Conservation (phyloP, 1,139 yeast genomes). For the Geotrichum fermentans region DNA sequence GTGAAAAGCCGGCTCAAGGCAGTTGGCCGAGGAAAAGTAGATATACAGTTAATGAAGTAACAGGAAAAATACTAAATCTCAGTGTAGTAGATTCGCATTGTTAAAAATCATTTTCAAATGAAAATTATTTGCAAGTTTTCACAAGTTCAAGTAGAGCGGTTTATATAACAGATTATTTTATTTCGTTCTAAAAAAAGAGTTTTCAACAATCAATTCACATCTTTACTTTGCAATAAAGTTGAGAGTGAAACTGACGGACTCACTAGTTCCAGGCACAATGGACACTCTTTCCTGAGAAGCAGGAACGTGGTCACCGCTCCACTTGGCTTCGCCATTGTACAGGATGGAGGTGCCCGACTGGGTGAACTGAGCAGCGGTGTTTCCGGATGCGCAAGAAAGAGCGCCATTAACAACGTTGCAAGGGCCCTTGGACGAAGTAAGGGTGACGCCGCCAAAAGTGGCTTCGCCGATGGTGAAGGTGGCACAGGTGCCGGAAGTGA, state of each 20-base stretch:
- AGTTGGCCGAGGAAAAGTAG: no score
- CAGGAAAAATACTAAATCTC: no score
- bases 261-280: slow-evolving; percentile 47
- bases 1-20: no score
- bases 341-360: slow-evolving; percentile 38
- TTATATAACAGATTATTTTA: no score
- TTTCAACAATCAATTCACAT: neutral
- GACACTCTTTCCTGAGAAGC: slow-evolving; percentile 49
- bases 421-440: slow-evolving; percentile 63
- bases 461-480: slow-evolving; percentile 52
- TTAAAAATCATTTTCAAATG: no score
- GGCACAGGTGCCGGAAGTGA: slow-evolving; percentile 79
- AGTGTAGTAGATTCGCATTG: no score
- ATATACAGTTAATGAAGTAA: no score
- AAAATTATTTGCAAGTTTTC: no score
- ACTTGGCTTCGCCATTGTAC: slow-evolving; percentile 58
- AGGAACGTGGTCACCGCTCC: slow-evolving; percentile 59
- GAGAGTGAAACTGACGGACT: slow-evolving; percentile 42
- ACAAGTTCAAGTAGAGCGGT: no score
- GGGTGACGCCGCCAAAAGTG: slow-evolving; percentile 62
- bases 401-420: slow-evolving; percentile 53
- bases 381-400: slow-evolving; percentile 36
- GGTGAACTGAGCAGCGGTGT: slow-evolving; percentile 33
- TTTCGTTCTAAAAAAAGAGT: neutral
- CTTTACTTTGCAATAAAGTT: slow-evolving; percentile 31